Evolutionary conservation across 495 filamentous ascomycete species (phyloP), one percentile per base, ranked within the genome.

Genomic region (Cetradonia linearis): DNA sequence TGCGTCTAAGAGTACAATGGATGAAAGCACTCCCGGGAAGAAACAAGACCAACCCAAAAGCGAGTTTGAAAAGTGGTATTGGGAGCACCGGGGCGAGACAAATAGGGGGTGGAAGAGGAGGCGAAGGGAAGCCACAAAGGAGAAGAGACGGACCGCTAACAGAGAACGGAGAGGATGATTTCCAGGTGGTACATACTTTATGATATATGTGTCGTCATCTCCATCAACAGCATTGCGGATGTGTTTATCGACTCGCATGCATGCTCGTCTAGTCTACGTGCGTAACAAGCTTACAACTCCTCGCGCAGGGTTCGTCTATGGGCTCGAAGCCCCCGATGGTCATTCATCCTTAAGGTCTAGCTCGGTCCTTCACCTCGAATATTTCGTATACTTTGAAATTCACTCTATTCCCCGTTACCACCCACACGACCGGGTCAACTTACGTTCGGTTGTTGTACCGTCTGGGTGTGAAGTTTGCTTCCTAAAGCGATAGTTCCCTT

Each of bases 31-130:
- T 1, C 25, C 57, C 9, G 65, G 70, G 59, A 63, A 71, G 3
- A 70, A 73, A 5, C 38, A 69, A n/a, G 74, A 73, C 48, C 33
- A 55, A 20, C 62, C 25, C 72, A 78, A 85, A 62, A 81, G 83
- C 36, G 85, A 88, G 25, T 96, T 95, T 72, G 78, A 85, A 44
- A 88, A 91, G 67, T 90, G 85, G 82, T 98, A 96, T 71, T 97
- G 87, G 82, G 91, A 94, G 70, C 80, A 91, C 61, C 78, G 92
- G 2, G 91, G 92, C 2, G 89, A 96, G 47, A 83, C 86, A 56
- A 97, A 96, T 69, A 78, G 91, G 28, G 86, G 86, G 4, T 97
- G 92, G 92, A 96, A 92, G 75, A 87, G 84, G 71, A 71, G 88
- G 65, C 81, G 88, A 60, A 85, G 91, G 68, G 80, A 90, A 65